Evolutionary conservation across 495 filamentous ascomycete species (phyloP).

Genomic region (Aspergillus bertholletiae): DNA sequence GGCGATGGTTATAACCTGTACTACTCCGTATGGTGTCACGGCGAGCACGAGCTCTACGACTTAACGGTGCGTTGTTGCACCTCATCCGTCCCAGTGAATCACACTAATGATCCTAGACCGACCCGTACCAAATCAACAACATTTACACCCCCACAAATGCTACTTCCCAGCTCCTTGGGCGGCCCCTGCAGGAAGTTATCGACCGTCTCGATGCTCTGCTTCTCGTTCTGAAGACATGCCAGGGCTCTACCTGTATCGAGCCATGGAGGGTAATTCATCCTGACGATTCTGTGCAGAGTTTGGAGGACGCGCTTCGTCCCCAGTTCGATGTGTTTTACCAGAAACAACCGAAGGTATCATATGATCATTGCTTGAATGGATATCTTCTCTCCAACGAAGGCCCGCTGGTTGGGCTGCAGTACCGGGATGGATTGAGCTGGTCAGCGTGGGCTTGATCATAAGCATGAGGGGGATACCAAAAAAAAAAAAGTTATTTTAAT

Average conservation of each 20-base stretch:
- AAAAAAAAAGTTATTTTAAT: not conserved
- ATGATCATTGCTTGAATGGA: constrained; percentile 51
- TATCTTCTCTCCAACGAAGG: constrained; percentile 58
- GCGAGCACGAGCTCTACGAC: constrained; percentile 64
- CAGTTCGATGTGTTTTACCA: constrained; percentile 57
- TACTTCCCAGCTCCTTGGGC: constrained; percentile 35
- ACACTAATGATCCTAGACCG: constrained; percentile 34
- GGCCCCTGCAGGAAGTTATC: constrained; percentile 40
- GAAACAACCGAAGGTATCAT: constrained; percentile 33
- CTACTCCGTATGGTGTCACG: constrained; percentile 65
- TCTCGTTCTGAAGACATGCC: constrained; percentile 63
- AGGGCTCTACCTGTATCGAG: constrained; percentile 48
- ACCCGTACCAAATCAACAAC: constrained; percentile 59
- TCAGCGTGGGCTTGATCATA: constrained; percentile 13
- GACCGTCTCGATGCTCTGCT: constrained; percentile 57
- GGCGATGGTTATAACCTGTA: constrained; percentile 53
- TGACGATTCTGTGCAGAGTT: constrained; percentile 31
- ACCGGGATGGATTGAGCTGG: constrained; percentile 24
- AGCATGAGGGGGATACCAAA: not conserved
- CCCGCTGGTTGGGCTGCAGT: constrained; percentile 36
- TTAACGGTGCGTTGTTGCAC: constrained; percentile 36
- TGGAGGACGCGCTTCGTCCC: constrained; percentile 39
- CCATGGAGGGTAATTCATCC: constrained; percentile 62
- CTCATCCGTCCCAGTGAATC: not conserved
- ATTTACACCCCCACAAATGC: constrained; percentile 35